A percentile compares a stretch with the other conserved stretches of the same genome.
These are phyloP conservation scores for Bassia scoparia DNA, from an alignment of 148 eudicot species.

Conservation along the genomic window DNA sequence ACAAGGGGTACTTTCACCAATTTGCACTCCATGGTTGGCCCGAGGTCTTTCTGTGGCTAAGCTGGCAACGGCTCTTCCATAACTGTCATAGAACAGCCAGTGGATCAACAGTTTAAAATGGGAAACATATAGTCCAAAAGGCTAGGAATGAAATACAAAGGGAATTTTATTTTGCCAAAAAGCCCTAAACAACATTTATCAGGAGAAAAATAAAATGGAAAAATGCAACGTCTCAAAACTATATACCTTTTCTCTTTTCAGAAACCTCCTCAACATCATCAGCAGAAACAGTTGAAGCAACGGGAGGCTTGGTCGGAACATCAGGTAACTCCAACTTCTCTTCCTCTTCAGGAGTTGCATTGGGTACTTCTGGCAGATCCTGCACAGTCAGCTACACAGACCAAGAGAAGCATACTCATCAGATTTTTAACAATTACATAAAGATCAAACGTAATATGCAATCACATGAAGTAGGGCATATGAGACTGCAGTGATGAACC, in stretches of 20 bases:
- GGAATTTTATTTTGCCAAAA: not conserved
- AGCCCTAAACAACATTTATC: not conserved
- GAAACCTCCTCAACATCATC: constrained; percentile 35
- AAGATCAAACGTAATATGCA: not conserved
- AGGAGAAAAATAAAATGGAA: no score
- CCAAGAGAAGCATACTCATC: not conserved
- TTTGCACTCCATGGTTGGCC: not conserved
- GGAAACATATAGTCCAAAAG: not conserved
- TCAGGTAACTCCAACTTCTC: constrained; percentile 67
- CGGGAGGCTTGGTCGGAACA: constrained; percentile 72
- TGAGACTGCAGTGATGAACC: not conserved
- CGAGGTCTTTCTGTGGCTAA: constrained; percentile 18
- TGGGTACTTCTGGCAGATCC: constrained; percentile 64
- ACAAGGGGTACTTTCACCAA: not conserved
- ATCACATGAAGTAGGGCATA: not conserved
- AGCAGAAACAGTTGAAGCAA: constrained; percentile 29
- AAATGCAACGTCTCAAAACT: no score
- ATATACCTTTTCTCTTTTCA: constrained; percentile 31
- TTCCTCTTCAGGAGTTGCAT: constrained; percentile 35
- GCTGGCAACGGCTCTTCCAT: constrained; percentile 85
- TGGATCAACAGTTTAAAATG: not conserved
- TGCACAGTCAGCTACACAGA: constrained; percentile 47
- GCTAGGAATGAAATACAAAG: not conserved
- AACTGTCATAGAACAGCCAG: constrained; percentile 36
- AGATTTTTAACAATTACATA: constrained; percentile 6